Percentiles rank a stretch among this genome's conserved stretches.
phyloP scores from a whole-genome alignment of 139 green algal genomes.

The Tetradesmus obliquus region DNA sequence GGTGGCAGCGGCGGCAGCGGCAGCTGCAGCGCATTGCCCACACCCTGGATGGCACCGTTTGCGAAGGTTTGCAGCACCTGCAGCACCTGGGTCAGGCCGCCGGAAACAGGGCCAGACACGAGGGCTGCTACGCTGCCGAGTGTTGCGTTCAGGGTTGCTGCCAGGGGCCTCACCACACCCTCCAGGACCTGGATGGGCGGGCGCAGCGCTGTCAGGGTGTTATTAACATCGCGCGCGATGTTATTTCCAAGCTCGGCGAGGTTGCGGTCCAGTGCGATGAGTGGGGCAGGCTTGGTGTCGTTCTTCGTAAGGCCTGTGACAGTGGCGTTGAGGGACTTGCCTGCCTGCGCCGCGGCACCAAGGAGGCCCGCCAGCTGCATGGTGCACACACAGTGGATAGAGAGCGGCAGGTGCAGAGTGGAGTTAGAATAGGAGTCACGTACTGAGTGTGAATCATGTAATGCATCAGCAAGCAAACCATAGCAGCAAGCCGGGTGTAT shows the following conservation, averaged over 20 bases:
- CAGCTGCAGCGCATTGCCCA: background rate
- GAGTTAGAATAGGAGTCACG: background rate
- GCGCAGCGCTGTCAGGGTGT: background rate
- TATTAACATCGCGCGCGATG: background rate
- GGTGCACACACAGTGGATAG: background rate
- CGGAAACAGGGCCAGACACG: background rate
- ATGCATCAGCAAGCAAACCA: too few species aligned
- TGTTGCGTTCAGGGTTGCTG: background rate
- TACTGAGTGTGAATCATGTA: background rate
- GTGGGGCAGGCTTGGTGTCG: background rate
- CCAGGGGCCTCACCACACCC: slow-evolving; percentile 8
- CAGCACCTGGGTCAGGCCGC: background rate
- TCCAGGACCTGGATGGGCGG: slow-evolving; percentile 4
- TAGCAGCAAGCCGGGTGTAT: too few species aligned
- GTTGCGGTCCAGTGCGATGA: background rate
- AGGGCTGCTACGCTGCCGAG: background rate
- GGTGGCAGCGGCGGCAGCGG: slow-evolving; percentile 4
- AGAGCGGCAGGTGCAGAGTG: background rate
- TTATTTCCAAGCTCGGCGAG: background rate
- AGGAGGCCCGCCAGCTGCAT: slow-evolving; percentile 24
- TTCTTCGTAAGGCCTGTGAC: background rate
- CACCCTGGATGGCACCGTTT: background rate
- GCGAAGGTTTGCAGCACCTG: background rate
- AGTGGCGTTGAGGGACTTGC: background rate
- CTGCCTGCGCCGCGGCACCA: background rate